phyloP scores from a whole-genome alignment of 2,329 filamentous ascomycete species.

The Fusarium lyarnte region DNA sequence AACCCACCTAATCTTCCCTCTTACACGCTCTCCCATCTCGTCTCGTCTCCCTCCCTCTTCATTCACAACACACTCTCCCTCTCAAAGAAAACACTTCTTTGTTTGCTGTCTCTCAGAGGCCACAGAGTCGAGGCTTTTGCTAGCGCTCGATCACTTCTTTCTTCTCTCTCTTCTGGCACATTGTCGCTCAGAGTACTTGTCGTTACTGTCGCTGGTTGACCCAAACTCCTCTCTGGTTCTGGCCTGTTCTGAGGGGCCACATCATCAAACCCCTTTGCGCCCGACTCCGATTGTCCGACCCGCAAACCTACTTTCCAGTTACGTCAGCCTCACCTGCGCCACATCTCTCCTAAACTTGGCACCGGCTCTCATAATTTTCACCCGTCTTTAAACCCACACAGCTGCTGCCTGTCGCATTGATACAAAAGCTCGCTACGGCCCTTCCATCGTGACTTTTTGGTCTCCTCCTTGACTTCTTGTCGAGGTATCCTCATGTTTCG shows the following conservation, averaged over 20 bases:
- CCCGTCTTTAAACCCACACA: conserved; percentile 13
- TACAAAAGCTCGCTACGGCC: conserved; percentile 25
- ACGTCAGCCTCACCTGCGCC: conserved; percentile 47
- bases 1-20: conserved; percentile 39
- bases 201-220: conserved; percentile 36
- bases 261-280: conserved; percentile 46
- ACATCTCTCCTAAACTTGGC: conserved; percentile 20
- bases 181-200: conserved; percentile 35
- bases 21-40: conserved; percentile 42
- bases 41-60: conserved; percentile 40
- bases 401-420: conserved; percentile 35
- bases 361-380: conserved; percentile 14
- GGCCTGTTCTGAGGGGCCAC: conserved; percentile 46
- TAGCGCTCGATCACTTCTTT: conserved; percentile 57
- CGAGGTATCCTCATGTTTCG: conserved; percentile 67
- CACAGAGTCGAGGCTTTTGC: conserved; percentile 55
- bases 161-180: conserved; percentile 35
- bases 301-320: conserved; percentile 37
- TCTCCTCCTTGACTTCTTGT: conserved; percentile 33
- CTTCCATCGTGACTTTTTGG: conserved; percentile 29
- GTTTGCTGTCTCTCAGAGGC: conserved; percentile 32
- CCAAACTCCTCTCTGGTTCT: conserved; percentile 39
- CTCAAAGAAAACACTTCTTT: conserved; percentile 35
- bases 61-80: conserved; percentile 35
- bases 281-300: conserved; percentile 43